Evolutionary conservation across 2,329 filamentous ascomycete genomes (phyloP), one percentile per base, ranked within the genome.

Genomic region (Pestalotiopsis sp.): DNA sequence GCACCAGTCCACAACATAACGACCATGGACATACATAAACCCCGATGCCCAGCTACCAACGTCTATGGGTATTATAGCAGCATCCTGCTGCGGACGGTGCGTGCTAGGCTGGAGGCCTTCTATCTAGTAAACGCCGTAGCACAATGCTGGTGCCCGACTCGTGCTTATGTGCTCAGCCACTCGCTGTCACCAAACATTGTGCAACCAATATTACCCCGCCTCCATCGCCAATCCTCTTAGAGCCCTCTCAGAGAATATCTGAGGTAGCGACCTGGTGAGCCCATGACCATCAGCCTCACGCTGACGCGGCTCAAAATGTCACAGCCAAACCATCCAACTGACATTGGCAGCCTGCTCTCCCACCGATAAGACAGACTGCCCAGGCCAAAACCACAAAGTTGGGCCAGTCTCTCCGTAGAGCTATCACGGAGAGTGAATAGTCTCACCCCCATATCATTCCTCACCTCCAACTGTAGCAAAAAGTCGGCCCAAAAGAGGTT

Each of bases 241-340:
- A 31, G 27, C 27, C 7, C 27, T 7, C 27, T 31, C 27, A 7
- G 27, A 31, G 27, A 2, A 31, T 31, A 31, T 31, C 27, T 31
- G 27, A 31, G 11, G 57, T 61, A 38, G n/a, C 36, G 11, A n/a
- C 20, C 45, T 36, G 20, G 63, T 57, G 52, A 17, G 20, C 52
- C 41, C 23, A n/a, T 45, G 13, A 65, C 12, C 6, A 38, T 14
- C 27, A 65, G 27, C 63, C 63, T 65, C 31, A 20, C 49, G 60
- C 41, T 67, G 45, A 61, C 58, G 60, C 49, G 68, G 65, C 65
- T 31, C 57, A 23, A 13, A 45, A n/a, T 17, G 23, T 25, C 39
- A n/a, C 62, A 49, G 13, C 27, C 13, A 23, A 49, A 20, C 36
- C 52, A 36, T 13, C 25, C 7, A 39, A 27, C 39, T 61, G 7